A percentile compares a stretch with the other conserved stretches of the same genome.
Conservation (phyloP, 2,329 filamentous ascomycete species). For the Aureobasidium sp. region DNA sequence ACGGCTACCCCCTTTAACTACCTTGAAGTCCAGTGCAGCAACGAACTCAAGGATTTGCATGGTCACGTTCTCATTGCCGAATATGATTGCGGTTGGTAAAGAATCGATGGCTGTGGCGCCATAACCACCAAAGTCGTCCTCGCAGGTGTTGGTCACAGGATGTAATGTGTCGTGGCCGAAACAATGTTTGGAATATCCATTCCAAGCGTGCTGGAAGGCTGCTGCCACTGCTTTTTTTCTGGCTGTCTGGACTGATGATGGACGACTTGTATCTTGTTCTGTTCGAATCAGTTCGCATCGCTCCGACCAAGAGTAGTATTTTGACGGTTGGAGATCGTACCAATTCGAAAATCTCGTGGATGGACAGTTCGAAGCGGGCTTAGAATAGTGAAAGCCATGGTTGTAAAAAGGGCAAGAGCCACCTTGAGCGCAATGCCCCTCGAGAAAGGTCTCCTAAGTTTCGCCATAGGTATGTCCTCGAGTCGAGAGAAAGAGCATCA, state of each 20-base stretch:
- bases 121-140: slow-evolving; percentile 22
- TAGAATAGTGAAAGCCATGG: background rate
- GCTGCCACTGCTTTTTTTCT: background rate
- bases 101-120: slow-evolving; percentile 23
- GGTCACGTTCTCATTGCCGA: slow-evolving; percentile 18
- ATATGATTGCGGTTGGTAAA: slow-evolving; percentile 21
- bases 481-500: too few species aligned
- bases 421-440: background rate
- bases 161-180: slow-evolving; percentile 27
- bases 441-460: background rate
- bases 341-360: background rate
- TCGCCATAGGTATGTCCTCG: background rate
- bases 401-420: background rate
- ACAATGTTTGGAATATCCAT: slow-evolving; percentile 27
- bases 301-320: too few species aligned
- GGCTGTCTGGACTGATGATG: background rate
- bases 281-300: background rate
- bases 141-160: slow-evolving; percentile 22
- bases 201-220: slow-evolving; percentile 28
- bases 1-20: slow-evolving; percentile 15
- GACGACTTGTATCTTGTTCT: background rate
- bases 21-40: slow-evolving; percentile 18
- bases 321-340: background rate
- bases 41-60: slow-evolving; percentile 19
- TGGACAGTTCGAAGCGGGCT: background rate